Base-by-base conservation (phyloP, 805 yeast genomes). In the Yarrowia sp. region DNA sequence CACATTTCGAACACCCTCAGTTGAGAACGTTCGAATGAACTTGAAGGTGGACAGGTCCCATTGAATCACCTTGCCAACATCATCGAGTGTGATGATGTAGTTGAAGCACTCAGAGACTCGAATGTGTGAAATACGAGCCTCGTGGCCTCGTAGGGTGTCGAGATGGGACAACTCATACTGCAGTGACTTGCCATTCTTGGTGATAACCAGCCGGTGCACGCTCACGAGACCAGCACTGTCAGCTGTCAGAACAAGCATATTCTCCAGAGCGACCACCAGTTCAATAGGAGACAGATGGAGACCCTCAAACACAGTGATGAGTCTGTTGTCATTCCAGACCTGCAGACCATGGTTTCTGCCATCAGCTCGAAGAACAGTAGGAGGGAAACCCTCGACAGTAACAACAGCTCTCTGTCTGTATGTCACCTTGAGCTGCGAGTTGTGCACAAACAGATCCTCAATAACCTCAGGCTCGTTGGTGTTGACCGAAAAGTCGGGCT, bases 71-170 rank as follows among this genome's bases (percentile, higher is more conserved):
- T 44, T 61, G 12, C 66, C 66, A 2, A 12, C 46, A 24, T 36
- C 55, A n/a, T 61, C 66, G 14, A 61, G 46, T 9, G 66, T 46
- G 44, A 61, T 24, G 14, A 61, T 46, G 38, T 46, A 61, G 38
- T 61, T 61, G 55, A 61, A 61, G 15, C 66, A 38, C 43, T 47
- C 55, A 2, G 66, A 61, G 10, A 47, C 55, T 4, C 66, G 43
- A 10, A 61, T 47, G 24, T 47, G 53, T 15, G 53, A 46, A n/a
- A 61, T 61, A 3, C 44, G 38, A 2, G 55, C 66, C 38, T 61
- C 66, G 14, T 61, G 66, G 7, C 66, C 66, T 14, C 66, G 66
- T 0, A 61, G 66, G 10, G 66, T 46, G 38, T 61, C 66, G 46
- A 61, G 9, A 46, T 61, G 55, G 12, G 43, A 24, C 3, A 61